phyloP scores from a whole-genome alignment of 73 alveolate genomes.

The Tetrahymena thermophila region DNA sequence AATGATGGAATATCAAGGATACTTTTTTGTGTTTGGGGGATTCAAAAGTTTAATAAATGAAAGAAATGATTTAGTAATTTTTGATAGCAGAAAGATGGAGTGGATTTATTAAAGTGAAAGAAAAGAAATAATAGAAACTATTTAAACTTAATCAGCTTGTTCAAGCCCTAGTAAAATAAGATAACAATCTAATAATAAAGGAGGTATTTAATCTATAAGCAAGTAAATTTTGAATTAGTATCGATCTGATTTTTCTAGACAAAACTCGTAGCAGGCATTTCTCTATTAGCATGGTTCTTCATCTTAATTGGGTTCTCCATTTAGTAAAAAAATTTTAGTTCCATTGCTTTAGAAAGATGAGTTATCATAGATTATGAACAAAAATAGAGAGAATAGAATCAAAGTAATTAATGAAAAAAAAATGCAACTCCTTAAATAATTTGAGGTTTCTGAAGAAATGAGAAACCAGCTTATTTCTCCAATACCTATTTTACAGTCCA shows the following conservation, averaged over 20 bases:
- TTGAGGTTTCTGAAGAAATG: neutral
- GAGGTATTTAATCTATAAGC: neutral
- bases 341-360: neutral
- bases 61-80: neutral
- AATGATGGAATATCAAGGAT: neutral
- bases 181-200: neutral
- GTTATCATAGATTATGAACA: neutral
- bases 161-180: neutral
- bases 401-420: neutral
- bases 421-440: neutral
- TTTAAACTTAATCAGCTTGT: neutral
- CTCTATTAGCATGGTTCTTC: neutral
- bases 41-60: neutral
- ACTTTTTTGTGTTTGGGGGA: neutral
- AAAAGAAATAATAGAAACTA: neutral
- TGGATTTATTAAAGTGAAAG: neutral
- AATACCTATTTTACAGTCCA: neutral
- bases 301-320: neutral
- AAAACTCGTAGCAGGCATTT: neutral
- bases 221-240: neutral
- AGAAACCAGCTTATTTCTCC: neutral
- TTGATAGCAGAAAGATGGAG: neutral
- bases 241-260: neutral
- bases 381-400: neutral
- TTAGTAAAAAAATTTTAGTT: neutral